Base-by-base conservation (phyloP, 1,284 basidiomycete genomes). In the Cutaneotrichosporon sp. region DNA sequence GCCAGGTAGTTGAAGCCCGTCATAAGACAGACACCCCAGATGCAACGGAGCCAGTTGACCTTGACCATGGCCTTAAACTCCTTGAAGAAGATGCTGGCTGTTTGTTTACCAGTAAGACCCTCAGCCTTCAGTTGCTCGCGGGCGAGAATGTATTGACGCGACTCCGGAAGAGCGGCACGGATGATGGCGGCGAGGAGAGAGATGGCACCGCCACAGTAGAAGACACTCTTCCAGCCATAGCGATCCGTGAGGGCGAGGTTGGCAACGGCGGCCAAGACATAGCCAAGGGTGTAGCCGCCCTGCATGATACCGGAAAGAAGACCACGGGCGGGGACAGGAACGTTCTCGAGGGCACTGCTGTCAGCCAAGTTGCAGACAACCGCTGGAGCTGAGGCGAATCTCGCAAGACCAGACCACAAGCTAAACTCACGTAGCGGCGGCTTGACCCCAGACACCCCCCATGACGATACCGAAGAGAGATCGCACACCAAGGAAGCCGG, bases 1-100 rank as follows among this genome's bases (percentile, higher is more conserved):
- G 89, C 90, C 63, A 93, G 82, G 82, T 95, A 97, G 82, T 94
- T 95, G 85, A 95, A 93, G 9, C 89, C 59, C 4, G 67, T 76
- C 81, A 81, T 81, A 56, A 80, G 67, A 8, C 78, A 58, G 56
- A 83, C 67, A 1, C 89, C 89, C 72, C 93, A 97, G 60, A 95
- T 86, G 75, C 88, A 92, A 22, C 90, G 77, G 11, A 87, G 69
- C 93, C 68, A 95, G 75, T 97, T 89, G 3, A 70, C 76, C 80
- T 86, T 89, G 59, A 97, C 79, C 88, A 95, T 95, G 59, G 69
- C 80, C 77, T 75, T 83, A 75, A 45, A 83, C 74, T 93, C 90
- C 51, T 78, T 81, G n/a, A 92, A 42, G 82, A 95, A 97, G 2
- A 87, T 78, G 69, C 81, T 84, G 0, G 87, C 87, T 80, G 89